Base-by-base conservation (phyloP, 2,329 filamentous ascomycete genomes). In the Onygenales sp. region DNA sequence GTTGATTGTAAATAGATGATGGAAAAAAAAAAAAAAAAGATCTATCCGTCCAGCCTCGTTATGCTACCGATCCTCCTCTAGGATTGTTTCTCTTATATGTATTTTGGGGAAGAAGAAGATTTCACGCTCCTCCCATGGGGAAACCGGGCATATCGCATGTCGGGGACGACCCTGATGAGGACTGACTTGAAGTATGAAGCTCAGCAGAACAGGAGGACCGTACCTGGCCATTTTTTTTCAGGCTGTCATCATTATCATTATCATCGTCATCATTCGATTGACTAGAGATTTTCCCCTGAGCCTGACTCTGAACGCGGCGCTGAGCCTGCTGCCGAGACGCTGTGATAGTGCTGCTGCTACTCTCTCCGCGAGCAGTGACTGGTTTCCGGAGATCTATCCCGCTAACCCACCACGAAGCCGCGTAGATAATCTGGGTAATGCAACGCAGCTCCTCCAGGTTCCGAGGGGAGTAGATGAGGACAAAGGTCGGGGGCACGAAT, bases 391-490 rank as follows among this genome's bases (percentile, higher is more conserved):
- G 53, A 38, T 59, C 58, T 10, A 54, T 57, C 11, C 58, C 58
- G 21, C 52, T 57, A 10, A 58, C 57, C 58, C 78, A 90, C 82
- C 85, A 92, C 21, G 84, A 81, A 3, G 85, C 86, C 2, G 88
- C 87, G 59, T 83, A 80, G 53, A 93, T 82, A 59, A 94, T 86
- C 59, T 75, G 73, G 66, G 81, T 78, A 3, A 91, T 78, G 50
- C 82, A 76, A 51, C 80, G 76, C 31, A 93, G 68, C 66, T 95
- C 88, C 31, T 78, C 75, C 54, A 82, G 77, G 58, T 83, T 77
- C 62, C 86, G 74, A 2, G 89, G 89, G 14, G 89, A 87, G 70
- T 95, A 95, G 4, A 94, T 76, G 82, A 94, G 84, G 54, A 89
- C 75, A 67, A 94, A 94, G 43, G 86, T 84, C 3, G 77, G 72